Conservation (phyloP, 116 monocot species). For the Dioscorea cayenensis region DNA sequence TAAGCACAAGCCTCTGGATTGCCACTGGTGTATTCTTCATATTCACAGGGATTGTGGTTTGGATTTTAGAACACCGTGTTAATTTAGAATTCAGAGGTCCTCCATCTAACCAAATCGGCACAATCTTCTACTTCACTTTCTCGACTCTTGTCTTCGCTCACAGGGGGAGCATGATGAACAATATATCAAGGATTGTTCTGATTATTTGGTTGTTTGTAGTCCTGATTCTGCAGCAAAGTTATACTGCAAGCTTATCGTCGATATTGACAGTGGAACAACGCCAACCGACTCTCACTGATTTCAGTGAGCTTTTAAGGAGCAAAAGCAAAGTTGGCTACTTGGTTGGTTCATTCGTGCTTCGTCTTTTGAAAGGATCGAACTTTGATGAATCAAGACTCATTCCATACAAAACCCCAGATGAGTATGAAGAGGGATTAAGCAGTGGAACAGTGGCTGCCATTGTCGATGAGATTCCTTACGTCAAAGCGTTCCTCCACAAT, state of each 20-base stretch:
- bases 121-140: conserved; percentile 18
- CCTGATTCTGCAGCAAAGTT: conserved; percentile 43
- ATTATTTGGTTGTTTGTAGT: conserved; percentile 64
- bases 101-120: conserved; percentile 6
- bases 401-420: conserved; percentile 17
- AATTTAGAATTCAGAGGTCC: conserved; percentile 13
- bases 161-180: conserved; percentile 10
- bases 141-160: conserved; percentile 16
- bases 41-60: conserved; percentile 15
- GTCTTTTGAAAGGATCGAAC: conserved; percentile 11
- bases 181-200: conserved; percentile 36
- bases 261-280: conserved; percentile 47
- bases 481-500: conserved; percentile 38
- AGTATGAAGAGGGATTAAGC: conserved; percentile 22
- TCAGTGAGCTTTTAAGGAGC: conserved; percentile 24
- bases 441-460: conserved; percentile 38
- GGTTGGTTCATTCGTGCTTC: conserved; percentile 31
- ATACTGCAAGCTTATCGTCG: conserved; percentile 58
- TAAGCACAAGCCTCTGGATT: conserved; percentile 11
- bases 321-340: conserved; percentile 39
- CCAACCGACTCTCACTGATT: conserved; percentile 25
- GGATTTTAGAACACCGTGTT: conserved; percentile 21
- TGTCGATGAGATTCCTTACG: conserved; percentile 47
- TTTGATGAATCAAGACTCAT: conserved; percentile 23
- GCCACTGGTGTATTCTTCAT: conserved; percentile 11